Conservation (phyloP, 2,329 filamentous ascomycete genomes). For the Pyricularia grisea region DNA sequence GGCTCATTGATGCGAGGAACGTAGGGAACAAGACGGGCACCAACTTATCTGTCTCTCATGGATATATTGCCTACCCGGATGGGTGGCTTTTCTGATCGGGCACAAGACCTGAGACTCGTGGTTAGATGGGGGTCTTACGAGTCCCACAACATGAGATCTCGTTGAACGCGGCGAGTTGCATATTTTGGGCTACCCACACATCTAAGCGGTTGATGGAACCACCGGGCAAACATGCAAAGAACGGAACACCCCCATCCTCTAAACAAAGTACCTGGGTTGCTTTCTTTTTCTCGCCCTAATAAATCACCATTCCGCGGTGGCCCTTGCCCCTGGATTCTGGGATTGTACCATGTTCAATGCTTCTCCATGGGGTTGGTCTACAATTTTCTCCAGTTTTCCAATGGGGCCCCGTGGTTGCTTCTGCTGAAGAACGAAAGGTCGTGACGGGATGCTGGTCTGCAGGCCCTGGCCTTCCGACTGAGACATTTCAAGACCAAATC, state of each 20-base stretch:
- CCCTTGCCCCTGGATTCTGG: neutral
- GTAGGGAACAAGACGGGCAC: neutral
- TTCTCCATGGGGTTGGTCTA: neutral
- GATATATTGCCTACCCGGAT: neutral
- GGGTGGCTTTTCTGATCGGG: conserved; percentile 4
- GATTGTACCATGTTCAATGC: neutral
- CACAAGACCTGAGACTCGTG: conserved; percentile 5
- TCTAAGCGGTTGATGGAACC: neutral
- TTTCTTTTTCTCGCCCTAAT: neutral
- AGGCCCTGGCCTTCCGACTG: neutral
- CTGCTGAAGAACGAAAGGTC: neutral
- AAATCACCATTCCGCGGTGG: neutral
- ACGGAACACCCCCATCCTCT: neutral
- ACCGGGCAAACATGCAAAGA: neutral
- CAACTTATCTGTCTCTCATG: neutral
- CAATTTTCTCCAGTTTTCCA: neutral
- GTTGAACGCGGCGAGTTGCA: conserved; percentile 1
- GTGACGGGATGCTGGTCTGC: neutral
- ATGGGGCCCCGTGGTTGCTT: neutral
- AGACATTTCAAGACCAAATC: conserved; percentile 1
- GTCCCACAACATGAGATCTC: neutral
- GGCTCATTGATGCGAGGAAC: neutral
- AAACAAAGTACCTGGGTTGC: neutral
- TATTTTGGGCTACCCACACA: neutral
- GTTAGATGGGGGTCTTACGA: conserved; percentile 1